Conservation (phyloP, 495 filamentous ascomycete genomes). For the Apodospora peruviana region DNA sequence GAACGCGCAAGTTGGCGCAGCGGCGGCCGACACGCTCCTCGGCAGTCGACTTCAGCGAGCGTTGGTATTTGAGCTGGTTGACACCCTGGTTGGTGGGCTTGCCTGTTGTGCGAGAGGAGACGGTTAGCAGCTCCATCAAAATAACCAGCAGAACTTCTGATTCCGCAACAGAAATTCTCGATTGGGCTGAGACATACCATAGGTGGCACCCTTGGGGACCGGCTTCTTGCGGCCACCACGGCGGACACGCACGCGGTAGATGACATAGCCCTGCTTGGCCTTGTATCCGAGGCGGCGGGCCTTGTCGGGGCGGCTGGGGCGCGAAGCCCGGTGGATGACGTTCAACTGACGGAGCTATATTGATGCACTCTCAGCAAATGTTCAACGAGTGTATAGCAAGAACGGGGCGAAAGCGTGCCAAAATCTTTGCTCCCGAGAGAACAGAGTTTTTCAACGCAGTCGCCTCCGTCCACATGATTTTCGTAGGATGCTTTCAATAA, state of each 20-base stretch:
- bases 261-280: conserved; percentile 99
- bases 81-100: conserved; percentile 99
- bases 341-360: conserved; percentile 99
- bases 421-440: not conserved
- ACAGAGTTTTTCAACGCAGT: conserved; percentile 1
- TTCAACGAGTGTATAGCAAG: conserved; percentile 99
- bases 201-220: conserved; percentile 96
- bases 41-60: conserved; percentile 91
- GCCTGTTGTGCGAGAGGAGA: conserved; percentile 46
- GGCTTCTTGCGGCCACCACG: conserved; percentile 96
- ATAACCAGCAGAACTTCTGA: not conserved
- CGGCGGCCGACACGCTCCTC: conserved; percentile 99
- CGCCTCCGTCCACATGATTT: no score
- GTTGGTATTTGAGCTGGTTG: conserved; percentile 99
- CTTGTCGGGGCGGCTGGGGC: conserved; percentile 98
- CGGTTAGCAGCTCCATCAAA: conserved; percentile 12
- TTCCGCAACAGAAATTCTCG: not conserved
- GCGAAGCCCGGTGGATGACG: conserved; percentile 97
- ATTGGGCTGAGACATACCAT: conserved; percentile 55
- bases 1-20: conserved; percentile 95
- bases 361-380: conserved; percentile 98
- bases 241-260: conserved; percentile 97
- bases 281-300: conserved; percentile 99
- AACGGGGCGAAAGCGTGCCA: conserved; percentile 18
- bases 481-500: conserved; percentile 42